Evolutionary conservation across 2,329 filamentous ascomycete species (phyloP).

Genomic region (Talaromyces sp.): DNA sequence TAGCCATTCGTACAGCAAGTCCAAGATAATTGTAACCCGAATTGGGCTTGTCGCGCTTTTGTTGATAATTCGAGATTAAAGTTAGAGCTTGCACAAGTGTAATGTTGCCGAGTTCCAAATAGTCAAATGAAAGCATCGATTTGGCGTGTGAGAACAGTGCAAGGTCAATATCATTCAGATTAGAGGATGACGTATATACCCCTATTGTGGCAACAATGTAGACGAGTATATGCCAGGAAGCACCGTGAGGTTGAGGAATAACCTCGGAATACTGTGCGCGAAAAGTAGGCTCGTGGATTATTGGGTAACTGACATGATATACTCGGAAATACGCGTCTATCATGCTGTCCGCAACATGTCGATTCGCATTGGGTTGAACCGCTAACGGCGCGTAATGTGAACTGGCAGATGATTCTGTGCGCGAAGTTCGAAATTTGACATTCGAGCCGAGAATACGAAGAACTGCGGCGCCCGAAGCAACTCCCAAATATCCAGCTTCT

Average conservation of each 20-base stretch:
- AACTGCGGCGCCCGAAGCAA: conserved; percentile 7
- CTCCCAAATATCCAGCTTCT: conserved; percentile 33
- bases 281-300: conserved; percentile 43
- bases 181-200: conserved; percentile 35
- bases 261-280: conserved; percentile 40
- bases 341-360: conserved; percentile 5
- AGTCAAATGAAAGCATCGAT: conserved; percentile 36
- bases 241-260: conserved; percentile 33
- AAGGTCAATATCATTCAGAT: conserved; percentile 37
- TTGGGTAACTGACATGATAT: conserved; percentile 42
- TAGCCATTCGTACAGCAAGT: conserved; percentile 42
- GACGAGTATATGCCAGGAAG: conserved; percentile 39
- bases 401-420: conserved; percentile 17
- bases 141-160: conserved; percentile 40
- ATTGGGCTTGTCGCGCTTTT: conserved; percentile 47
- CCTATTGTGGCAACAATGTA: conserved; percentile 42
- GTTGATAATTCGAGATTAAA: conserved; percentile 44
- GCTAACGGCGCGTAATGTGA: neutral
- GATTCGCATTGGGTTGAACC: neutral
- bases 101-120: conserved; percentile 46
- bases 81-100: conserved; percentile 43
- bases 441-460: neutral
- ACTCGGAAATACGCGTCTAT: conserved; percentile 42
- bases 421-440: neutral
- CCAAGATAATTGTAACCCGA: conserved; percentile 45